These are phyloP conservation scores for Dianthus caryophyllus DNA, from an alignment of 148 eudicot species.

Conservation along the genomic window DNA sequence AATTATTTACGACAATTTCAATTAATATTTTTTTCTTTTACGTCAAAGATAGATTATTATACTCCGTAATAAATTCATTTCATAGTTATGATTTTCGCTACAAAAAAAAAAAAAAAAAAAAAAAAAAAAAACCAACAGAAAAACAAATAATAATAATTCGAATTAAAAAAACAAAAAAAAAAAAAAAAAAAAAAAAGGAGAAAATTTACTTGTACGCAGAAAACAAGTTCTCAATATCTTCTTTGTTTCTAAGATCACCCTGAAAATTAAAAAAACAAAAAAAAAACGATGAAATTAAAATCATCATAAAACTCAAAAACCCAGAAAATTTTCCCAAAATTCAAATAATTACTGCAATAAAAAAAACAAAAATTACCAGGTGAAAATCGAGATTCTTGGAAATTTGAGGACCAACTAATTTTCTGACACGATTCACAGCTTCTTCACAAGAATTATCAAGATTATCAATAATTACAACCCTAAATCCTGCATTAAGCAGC, in stretches of 20 bases:
- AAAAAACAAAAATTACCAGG: conserved; percentile 29
- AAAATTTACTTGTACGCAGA: conserved; percentile 39
- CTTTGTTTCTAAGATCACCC: conserved; percentile 78
- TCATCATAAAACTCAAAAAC: not conserved
- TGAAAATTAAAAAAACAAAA: conserved; percentile 26
- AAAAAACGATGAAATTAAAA: no score
- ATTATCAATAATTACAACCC: conserved; percentile 66
- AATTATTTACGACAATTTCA: no score
- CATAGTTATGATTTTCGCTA: no score
- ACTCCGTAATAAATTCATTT: no score
- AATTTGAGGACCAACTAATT: conserved; percentile 47
- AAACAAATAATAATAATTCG: no score
- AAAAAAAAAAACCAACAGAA: no score
- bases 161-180: not conserved
- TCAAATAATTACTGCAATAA: not conserved
- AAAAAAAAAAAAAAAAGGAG: not conserved
- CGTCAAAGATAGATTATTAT: no score
- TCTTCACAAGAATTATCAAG: conserved; percentile 62
- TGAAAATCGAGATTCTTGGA: conserved; percentile 58
- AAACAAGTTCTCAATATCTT: conserved; percentile 77
- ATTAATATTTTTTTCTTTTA: no score
- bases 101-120: no score
- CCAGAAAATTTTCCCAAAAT: not conserved
- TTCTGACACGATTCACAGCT: conserved; percentile 48
- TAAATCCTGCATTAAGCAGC: conserved; percentile 54